Evolutionary conservation across 106 monocot genomes (phyloP), one percentile per base, ranked within the genome.

Genomic region (Posidonia australis): DNA sequence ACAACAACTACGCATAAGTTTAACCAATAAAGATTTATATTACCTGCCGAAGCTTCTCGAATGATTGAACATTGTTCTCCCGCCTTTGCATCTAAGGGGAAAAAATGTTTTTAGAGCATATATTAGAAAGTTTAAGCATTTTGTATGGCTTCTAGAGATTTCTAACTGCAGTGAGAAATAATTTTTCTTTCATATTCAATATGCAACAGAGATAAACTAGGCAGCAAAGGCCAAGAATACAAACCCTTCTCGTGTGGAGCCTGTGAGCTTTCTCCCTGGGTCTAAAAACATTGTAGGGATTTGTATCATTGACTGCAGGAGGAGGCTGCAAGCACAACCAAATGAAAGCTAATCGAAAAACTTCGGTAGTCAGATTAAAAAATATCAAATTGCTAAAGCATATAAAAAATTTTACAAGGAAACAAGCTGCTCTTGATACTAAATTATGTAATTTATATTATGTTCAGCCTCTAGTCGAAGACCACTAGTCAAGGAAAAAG

Each of bases 201-300:
- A 24, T 14, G 10, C 0, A 12, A 12, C 0, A 67, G 32, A 44
- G 55, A 54, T 32, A 20, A 44, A 20, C 13, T 44, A 18, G 56
- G 47, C 13, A 49, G 24, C 30, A 65, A 7, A 46, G 10, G 17
- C 0, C 24, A 26, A 46, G 26, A 45, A 19, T 28, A 80, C 84
- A 53, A 46, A 98, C 96, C 87, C 96, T 82, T 85, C 96, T 82
- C 55, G 96, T 90, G 63, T 98, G 96, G 72, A 84, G 84, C 29
- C 90, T 86, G 55, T 90, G 81, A 67, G 80, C 72, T 79, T 90
- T 98, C 75, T 98, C 96, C 68, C 96, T 90, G 60, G 96, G 90
- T 77, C 96, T 87, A 70, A 98, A 98, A 27, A 91, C 90, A 81
- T 98, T 98, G 74, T 90, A 98, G 2, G 96, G 96, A 77, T 98